A percentile compares a stretch with the other conserved stretches of the same genome.
Conservation (phyloP, 352 stramenopile species). For the Globisporangium polare region DNA sequence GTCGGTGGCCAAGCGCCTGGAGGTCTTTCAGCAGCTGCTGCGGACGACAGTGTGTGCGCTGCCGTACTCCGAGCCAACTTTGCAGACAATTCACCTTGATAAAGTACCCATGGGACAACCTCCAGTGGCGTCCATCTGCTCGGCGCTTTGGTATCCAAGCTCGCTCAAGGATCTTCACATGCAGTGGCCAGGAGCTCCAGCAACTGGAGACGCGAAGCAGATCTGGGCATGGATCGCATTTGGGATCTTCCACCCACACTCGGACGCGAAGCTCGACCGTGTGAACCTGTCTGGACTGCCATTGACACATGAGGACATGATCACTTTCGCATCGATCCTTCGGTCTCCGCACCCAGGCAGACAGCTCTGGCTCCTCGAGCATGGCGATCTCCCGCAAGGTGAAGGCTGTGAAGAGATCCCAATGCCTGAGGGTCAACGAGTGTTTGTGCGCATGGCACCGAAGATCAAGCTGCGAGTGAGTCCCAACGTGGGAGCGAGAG, state of each 20-base stretch:
- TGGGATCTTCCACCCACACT: slow-evolving; percentile 37
- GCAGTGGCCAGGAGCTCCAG: neutral
- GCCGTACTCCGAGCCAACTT: neutral
- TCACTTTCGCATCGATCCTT: slow-evolving; percentile 15
- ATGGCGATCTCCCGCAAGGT: slow-evolving; percentile 18
- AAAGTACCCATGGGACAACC: slow-evolving; percentile 14
- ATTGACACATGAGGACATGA: slow-evolving; percentile 6
- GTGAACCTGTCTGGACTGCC: slow-evolving; percentile 26
- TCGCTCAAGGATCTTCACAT: slow-evolving; percentile 20
- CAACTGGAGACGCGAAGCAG: neutral
- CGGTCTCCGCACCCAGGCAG: slow-evolving; percentile 18
- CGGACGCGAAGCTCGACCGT: slow-evolving; percentile 20
- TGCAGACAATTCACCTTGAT: slow-evolving; percentile 26
- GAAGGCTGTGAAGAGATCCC: slow-evolving; percentile 22
- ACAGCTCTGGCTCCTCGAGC: slow-evolving; percentile 17
- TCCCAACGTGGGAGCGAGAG: neutral
- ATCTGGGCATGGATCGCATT: slow-evolving; percentile 41
- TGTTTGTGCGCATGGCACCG: neutral
- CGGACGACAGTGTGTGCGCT: neutral
- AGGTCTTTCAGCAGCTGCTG: slow-evolving; percentile 1
- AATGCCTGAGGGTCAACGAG: slow-evolving; percentile 13
- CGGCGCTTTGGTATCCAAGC: slow-evolving; percentile 23
- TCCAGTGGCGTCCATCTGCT: slow-evolving; percentile 23
- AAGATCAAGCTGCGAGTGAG: neutral
- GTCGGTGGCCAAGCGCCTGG: neutral